phyloP scores from a whole-genome alignment of 139 green algal species.

The Closterium sp. region DNA sequence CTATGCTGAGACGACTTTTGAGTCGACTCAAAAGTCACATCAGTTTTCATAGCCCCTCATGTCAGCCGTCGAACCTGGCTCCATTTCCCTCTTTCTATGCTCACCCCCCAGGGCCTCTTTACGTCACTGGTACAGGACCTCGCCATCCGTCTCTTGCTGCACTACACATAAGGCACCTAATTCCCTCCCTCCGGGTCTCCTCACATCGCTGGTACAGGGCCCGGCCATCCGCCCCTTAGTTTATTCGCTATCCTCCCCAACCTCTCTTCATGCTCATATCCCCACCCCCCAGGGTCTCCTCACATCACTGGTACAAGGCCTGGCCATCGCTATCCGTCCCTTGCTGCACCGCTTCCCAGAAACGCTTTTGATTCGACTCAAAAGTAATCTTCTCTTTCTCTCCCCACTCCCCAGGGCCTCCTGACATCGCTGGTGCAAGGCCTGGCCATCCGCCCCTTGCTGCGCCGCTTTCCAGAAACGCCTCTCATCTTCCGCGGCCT shows the following conservation, averaged over 20 bases:
- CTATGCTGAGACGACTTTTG: no score
- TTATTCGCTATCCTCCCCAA: background rate
- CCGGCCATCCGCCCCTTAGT: background rate
- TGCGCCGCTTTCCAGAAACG: background rate
- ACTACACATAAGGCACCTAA: no score
- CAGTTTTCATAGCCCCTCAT: no score
- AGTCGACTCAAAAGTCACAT: no score
- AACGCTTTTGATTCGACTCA: background rate
- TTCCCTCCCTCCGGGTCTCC: background rate
- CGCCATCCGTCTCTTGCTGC: no score
- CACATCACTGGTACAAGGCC: conserved; percentile 36
- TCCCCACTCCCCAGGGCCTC: no score
- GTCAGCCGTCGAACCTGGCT: no score
- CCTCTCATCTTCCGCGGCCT: no score
- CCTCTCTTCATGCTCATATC: background rate
- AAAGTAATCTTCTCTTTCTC: background rate
- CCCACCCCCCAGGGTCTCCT: background rate
- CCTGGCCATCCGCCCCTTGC: conserved; percentile 35
- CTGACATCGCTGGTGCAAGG: conserved; percentile 43
- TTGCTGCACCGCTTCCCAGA: conserved; percentile 7
- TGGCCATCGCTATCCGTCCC: conserved; percentile 37
- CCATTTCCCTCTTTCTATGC: no score
- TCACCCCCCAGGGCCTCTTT: no score
- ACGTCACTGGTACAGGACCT: no score
- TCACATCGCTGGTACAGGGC: background rate